phyloP scores from a whole-genome alignment of 2,329 filamentous ascomycete genomes.

The Alternaria sp. region DNA sequence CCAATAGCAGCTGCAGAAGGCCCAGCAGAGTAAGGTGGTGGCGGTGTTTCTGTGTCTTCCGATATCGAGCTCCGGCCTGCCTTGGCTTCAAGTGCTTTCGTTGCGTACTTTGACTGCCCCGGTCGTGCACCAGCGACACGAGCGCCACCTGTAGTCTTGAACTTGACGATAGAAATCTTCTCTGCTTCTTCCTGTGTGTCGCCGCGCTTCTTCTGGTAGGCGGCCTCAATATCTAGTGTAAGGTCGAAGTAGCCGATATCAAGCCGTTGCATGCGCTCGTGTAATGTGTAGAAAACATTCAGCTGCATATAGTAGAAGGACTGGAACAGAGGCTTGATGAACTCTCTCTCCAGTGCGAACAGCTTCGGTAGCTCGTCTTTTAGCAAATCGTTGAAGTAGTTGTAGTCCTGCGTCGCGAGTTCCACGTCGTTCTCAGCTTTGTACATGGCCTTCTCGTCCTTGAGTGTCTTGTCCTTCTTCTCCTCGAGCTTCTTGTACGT shows the following conservation, averaged over 20 bases:
- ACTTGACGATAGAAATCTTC: conserved; percentile 83
- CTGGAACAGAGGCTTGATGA: conserved; percentile 96
- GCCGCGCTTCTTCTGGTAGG: conserved; percentile 87
- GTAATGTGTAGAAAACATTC: conserved; percentile 98
- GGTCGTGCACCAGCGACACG: conserved; percentile 46
- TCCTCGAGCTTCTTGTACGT: conserved; percentile 93
- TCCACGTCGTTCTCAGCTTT: conserved; percentile 94
- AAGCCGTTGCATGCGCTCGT: conserved; percentile 96
- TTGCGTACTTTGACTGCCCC: conserved; percentile 50
- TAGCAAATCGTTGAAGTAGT: conserved; percentile 96
- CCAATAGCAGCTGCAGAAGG: conserved; percentile 27
- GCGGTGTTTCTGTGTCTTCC: conserved; percentile 47
- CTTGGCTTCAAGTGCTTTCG: conserved; percentile 51
- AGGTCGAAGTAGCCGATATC: conserved; percentile 99
- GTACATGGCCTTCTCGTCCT: conserved; percentile 97
- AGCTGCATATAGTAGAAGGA: conserved; percentile 99
- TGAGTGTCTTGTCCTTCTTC: conserved; percentile 94
- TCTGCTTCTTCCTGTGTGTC: conserved; percentile 88
- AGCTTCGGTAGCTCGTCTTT: conserved; percentile 96
- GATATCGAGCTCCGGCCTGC: conserved; percentile 42
- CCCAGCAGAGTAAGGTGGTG: conserved; percentile 53
- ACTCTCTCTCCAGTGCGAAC: conserved; percentile 88
- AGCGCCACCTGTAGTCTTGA: conserved; percentile 81
- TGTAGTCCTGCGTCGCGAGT: conserved; percentile 91
- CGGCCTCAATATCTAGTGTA: conserved; percentile 87